Percentiles rank a stretch among this genome's conserved stretches.
Conservation (phyloP, 2,329 filamentous ascomycete genomes). For the Elsinoe perseae region DNA sequence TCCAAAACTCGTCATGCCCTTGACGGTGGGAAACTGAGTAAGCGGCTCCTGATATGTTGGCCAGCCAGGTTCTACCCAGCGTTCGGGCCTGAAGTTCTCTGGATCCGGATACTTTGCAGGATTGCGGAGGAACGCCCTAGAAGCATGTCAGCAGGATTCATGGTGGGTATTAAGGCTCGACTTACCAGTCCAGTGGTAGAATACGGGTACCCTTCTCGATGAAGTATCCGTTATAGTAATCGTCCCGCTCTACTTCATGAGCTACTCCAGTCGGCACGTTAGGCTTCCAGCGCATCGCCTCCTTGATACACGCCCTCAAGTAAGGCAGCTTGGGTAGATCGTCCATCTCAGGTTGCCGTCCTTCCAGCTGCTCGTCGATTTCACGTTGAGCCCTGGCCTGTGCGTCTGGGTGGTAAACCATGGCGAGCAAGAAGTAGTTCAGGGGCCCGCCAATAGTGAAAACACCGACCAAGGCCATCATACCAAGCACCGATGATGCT, state of each 20-base stretch:
- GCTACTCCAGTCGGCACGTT: conserved; percentile 50
- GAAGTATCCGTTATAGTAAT: conserved; percentile 47
- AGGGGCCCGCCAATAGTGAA: conserved; percentile 30
- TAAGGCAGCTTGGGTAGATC: conserved; percentile 29
- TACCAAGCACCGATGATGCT: conserved; percentile 29
- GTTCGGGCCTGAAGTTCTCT: conserved; percentile 53
- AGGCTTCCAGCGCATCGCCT: conserved; percentile 39
- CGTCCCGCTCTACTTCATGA: conserved; percentile 45
- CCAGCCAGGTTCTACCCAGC: conserved; percentile 55
- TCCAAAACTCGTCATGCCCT: conserved; percentile 57
- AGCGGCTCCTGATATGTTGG: conserved; percentile 59
- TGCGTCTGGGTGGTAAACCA: conserved; percentile 45
- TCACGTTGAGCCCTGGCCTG: conserved; percentile 40
- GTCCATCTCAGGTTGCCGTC: conserved; percentile 37
- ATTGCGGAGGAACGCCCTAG: conserved; percentile 48
- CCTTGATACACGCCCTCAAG: conserved; percentile 30
- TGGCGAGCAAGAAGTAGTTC: conserved; percentile 30
- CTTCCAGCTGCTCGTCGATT: conserved; percentile 39
- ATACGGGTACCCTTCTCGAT: conserved; percentile 47
- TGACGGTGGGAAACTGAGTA: conserved; percentile 55
- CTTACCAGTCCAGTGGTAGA: conserved; percentile 47
- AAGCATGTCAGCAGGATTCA: background rate
- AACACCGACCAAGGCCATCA: conserved; percentile 31
- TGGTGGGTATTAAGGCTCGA: conserved; percentile 2
- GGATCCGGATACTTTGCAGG: conserved; percentile 53